Percentiles rank a stretch among this genome's conserved stretches.
phyloP scores from a whole-genome alignment of 495 filamentous ascomycete genomes.

The Aspergillus conjunctus region DNA sequence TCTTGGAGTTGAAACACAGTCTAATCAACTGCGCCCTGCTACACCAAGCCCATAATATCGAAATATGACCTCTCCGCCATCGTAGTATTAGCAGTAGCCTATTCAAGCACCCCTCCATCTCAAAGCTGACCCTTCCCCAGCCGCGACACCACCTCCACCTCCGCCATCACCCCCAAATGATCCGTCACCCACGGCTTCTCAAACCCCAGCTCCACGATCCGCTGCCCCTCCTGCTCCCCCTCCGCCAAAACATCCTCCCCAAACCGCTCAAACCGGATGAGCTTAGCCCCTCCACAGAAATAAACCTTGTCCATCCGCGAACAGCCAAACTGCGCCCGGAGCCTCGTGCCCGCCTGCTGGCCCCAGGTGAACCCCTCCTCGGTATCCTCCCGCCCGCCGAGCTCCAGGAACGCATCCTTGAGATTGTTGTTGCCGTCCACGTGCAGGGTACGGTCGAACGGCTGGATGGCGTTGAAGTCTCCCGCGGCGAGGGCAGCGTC shows the following conservation, averaged over 20 bases:
- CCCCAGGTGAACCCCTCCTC: constrained; percentile 20
- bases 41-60: too few relatives aligned
- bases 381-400: constrained; percentile 13
- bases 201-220: constrained; percentile 10
- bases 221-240: neutral
- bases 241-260: constrained; percentile 10
- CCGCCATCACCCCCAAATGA: constrained; percentile 18
- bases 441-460: constrained; percentile 15
- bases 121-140: neutral
- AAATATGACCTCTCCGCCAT: too few relatives aligned
- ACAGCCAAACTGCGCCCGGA: constrained; percentile 11
- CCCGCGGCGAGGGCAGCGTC: constrained; percentile 5
- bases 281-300: constrained; percentile 6
- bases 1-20: too few relatives aligned
- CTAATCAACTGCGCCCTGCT: too few relatives aligned
- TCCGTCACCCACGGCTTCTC: constrained; percentile 22
- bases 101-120: neutral
- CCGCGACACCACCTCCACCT: constrained; percentile 1
- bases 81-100: too few relatives aligned
- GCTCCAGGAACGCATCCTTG: constrained; percentile 18
- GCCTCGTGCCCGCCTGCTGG: constrained; percentile 13
- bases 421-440: constrained; percentile 8
- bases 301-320: constrained; percentile 22
- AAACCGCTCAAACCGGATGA: constrained; percentile 11
- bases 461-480: constrained; percentile 20